Percentiles rank a stretch among this genome's conserved stretches.
These are phyloP conservation scores for Suillus spraguei DNA, from an alignment of 768 basidiomycete genomes.

Conservation along the genomic window DNA sequence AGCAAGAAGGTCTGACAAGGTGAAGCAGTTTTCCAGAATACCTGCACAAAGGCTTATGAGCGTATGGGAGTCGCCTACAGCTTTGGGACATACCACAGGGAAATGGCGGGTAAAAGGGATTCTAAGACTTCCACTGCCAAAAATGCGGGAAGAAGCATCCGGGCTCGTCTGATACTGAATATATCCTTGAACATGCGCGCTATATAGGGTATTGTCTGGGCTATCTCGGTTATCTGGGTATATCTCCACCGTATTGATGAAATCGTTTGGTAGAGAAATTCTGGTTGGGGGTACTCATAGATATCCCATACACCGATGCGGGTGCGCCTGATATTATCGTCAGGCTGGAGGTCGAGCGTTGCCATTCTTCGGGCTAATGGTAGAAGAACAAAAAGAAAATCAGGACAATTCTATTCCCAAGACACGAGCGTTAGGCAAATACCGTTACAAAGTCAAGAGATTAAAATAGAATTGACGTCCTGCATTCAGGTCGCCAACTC, in stretches of 20 bases:
- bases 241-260: conserved; percentile 47
- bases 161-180: conserved; percentile 50
- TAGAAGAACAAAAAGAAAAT: no score
- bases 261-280: conserved; percentile 41
- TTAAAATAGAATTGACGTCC: no score
- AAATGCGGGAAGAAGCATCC: conserved; percentile 51
- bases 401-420: no score
- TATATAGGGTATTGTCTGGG: conserved; percentile 63
- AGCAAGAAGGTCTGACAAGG: conserved; percentile 46
- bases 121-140: conserved; percentile 42
- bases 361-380: no score
- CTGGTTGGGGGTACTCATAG: conserved; percentile 57
- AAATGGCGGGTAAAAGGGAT: conserved; percentile 62
- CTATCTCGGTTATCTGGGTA: conserved; percentile 47
- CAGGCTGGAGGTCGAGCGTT: conserved; percentile 39
- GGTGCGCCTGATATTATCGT: conserved; percentile 67
- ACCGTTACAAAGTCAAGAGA: no score
- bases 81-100: conserved; percentile 51
- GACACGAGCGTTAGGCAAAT: no score
- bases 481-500: no score
- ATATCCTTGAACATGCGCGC: conserved; percentile 70
- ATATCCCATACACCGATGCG: conserved; percentile 76
- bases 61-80: neutral
- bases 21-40: conserved; percentile 66
- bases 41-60: conserved; percentile 34